phyloP scores from a whole-genome alignment of 345 rosid genomes.

The Populus tremula region DNA sequence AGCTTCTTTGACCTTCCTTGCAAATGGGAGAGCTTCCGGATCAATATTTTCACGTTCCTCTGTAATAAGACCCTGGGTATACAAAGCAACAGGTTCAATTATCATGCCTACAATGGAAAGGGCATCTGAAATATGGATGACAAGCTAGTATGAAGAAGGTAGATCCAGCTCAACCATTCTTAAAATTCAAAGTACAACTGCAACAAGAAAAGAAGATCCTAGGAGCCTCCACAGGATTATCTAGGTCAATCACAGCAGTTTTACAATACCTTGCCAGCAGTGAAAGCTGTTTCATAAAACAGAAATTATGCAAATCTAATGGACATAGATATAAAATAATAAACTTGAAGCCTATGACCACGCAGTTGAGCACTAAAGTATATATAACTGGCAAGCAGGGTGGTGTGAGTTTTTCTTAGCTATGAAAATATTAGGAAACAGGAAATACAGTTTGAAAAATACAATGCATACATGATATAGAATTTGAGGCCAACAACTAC shows the following conservation, averaged over 20 bases:
- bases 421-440: background rate
- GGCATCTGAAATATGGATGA: background rate
- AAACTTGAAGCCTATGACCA: background rate
- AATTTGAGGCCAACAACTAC: background rate
- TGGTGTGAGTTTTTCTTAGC: no score
- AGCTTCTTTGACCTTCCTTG: conserved; percentile 69
- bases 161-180: background rate
- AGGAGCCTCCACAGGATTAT: background rate
- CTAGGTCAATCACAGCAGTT: background rate
- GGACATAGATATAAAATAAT: background rate
- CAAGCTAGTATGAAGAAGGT: conserved; percentile 11
- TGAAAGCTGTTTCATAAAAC: background rate
- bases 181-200: background rate
- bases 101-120: conserved; percentile 6
- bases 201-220: background rate
- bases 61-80: conserved; percentile 76
- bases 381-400: background rate
- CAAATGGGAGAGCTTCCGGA: conserved; percentile 80
- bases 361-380: no score
- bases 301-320: background rate
- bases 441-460: background rate
- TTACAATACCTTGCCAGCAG: background rate
- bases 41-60: conserved; percentile 76
- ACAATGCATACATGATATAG: background rate
- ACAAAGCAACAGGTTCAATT: conserved; percentile 25